These are phyloP conservation scores for Phialemoniopsis sp. DNA, from an alignment of 2,329 filamentous ascomycete species.

Conservation along the genomic window DNA sequence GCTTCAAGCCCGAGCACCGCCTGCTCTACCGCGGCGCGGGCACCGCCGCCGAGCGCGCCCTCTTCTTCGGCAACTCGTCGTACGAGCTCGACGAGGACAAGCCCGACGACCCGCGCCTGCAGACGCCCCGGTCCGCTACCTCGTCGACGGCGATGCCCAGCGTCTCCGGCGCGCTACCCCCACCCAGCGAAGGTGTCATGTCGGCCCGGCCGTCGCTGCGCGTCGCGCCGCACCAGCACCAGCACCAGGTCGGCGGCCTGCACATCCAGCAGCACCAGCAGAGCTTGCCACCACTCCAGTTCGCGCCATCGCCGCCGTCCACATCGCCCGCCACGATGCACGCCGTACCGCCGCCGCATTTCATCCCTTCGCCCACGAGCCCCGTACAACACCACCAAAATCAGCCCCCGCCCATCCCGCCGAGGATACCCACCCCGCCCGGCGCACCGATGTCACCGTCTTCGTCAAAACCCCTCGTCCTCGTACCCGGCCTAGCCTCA, in stretches of 20 bases:
- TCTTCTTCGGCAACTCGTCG: slow-evolving; percentile 1
- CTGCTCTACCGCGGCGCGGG: slow-evolving; percentile 16
- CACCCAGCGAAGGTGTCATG: slow-evolving; percentile 17
- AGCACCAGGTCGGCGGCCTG: neutral
- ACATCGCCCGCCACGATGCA: too few species aligned
- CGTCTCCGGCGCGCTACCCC: slow-evolving; percentile 4
- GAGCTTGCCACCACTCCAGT: neutral
- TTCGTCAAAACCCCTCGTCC: neutral
- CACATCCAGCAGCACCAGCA: slow-evolving; percentile 1
- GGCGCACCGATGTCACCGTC: neutral
- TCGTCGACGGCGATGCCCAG: slow-evolving; percentile 1
- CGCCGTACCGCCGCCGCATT: too few species aligned
- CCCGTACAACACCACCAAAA: slow-evolving; percentile 1
- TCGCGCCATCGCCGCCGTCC: too few species aligned
- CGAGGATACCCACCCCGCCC: neutral
- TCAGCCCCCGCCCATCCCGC: slow-evolving; percentile 9
- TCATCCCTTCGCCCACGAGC: neutral
- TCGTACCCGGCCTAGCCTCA: neutral
- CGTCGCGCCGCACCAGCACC: slow-evolving; percentile 9
- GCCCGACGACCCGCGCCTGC: neutral
- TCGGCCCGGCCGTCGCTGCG: slow-evolving; percentile 16
- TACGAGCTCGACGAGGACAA: slow-evolving; percentile 1
- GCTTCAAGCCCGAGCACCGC: slow-evolving; percentile 14
- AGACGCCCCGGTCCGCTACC: too few species aligned
- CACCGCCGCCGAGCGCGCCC: slow-evolving; percentile 16